Percentiles rank a stretch among this genome's conserved stretches.
These are phyloP conservation scores for Puccinia coronata DNA, from an alignment of 1,284 basidiomycete species.

Conservation along the genomic window DNA sequence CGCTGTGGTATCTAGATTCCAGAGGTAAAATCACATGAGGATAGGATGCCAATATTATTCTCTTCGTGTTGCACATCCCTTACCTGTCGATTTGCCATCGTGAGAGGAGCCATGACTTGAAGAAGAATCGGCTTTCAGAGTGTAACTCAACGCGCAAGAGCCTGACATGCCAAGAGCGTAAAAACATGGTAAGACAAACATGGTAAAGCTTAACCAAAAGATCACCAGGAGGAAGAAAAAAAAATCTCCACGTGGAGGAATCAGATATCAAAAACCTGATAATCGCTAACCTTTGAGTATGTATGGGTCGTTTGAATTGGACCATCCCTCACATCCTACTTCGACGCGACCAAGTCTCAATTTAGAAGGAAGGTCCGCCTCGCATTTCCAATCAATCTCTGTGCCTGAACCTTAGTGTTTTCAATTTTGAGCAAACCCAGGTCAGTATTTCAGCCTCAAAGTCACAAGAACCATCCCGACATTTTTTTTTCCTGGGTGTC, in stretches of 20 bases:
- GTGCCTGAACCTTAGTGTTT: slow-evolving; percentile 29
- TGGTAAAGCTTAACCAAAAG: slow-evolving; percentile 62
- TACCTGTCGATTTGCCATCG: slow-evolving; percentile 63
- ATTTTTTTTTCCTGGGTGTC: too few relatives aligned
- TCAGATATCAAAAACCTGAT: slow-evolving; percentile 8
- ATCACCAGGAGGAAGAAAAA: slow-evolving; percentile 80
- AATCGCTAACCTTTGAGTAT: slow-evolving; percentile 73
- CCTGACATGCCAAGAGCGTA: slow-evolving; percentile 30
- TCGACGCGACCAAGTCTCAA: slow-evolving; percentile 77
- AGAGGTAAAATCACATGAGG: not conserved
- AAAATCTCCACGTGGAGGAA: slow-evolving; percentile 62
- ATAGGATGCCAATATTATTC: slow-evolving; percentile 27
- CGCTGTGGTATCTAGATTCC: slow-evolving; percentile 28
- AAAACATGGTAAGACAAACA: slow-evolving; percentile 49
- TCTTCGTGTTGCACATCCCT: slow-evolving; percentile 60
- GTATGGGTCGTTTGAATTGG: slow-evolving; percentile 72
- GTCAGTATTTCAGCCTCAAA: not conserved
- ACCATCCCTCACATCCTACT: slow-evolving; percentile 87
- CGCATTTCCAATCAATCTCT: slow-evolving; percentile 65
- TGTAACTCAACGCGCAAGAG: slow-evolving; percentile 54
- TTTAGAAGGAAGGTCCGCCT: slow-evolving; percentile 79
- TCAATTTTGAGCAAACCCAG: not conserved
- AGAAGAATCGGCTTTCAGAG: slow-evolving; percentile 14
- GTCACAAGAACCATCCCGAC: not conserved
- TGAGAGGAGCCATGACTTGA: slow-evolving; percentile 2